phyloP scores from a whole-genome alignment of 495 filamentous ascomycete species.

The Trichoderma erinaceum region DNA sequence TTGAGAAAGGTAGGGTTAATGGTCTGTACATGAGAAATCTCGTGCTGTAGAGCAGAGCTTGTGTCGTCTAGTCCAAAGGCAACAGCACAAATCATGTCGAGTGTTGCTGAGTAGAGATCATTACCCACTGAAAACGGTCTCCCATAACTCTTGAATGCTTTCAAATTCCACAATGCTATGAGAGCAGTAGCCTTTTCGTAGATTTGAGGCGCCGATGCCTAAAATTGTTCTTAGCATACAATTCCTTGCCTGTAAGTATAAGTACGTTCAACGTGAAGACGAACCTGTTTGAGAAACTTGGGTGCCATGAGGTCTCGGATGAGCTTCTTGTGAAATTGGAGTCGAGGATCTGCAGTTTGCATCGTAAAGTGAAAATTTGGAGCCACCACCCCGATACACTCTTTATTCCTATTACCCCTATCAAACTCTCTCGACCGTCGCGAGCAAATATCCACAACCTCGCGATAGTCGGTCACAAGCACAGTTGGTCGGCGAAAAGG shows the following conservation, averaged over 20 bases:
- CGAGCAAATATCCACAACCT: conserved; percentile 36
- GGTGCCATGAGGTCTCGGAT: conserved; percentile 24
- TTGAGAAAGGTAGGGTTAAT: neutral
- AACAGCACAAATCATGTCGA: conserved; percentile 28
- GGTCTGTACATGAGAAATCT: neutral
- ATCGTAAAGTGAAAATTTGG: conserved; percentile 19
- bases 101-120: conserved; percentile 26
- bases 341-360: conserved; percentile 16
- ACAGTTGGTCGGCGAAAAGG: conserved; percentile 33
- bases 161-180: conserved; percentile 27
- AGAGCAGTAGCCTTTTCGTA: conserved; percentile 21
- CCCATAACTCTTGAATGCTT: conserved; percentile 22
- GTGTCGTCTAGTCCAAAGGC: conserved; percentile 23
- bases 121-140: conserved; percentile 24
- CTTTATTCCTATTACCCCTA: conserved; percentile 19
- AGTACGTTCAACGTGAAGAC: neutral
- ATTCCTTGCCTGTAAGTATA: neutral
- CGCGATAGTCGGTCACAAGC: conserved; percentile 34
- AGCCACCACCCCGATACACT: conserved; percentile 17
- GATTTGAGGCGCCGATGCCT: conserved; percentile 26
- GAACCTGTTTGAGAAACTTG: conserved; percentile 21
- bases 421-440: conserved; percentile 39
- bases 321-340: conserved; percentile 20
- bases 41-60: conserved; percentile 8
- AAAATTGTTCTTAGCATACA: neutral